These are phyloP conservation scores for Brassica carinata DNA, from an alignment of 345 rosid genomes.

Conservation along the genomic window DNA sequence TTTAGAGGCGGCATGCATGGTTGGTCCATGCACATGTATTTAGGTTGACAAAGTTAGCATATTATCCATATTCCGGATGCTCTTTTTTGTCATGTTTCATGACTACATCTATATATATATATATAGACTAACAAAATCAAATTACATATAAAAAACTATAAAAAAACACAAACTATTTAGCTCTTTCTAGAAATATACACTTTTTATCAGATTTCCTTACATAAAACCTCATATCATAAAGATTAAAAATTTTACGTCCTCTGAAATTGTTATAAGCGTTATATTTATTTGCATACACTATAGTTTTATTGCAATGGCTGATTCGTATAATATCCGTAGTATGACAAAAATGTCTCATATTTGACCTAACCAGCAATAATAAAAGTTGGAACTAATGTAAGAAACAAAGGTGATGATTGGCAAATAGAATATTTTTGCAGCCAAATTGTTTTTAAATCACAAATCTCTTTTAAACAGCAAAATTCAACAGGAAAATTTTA, in stretches of 20 bases:
- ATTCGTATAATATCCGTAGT: neutral
- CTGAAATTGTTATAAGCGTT: neutral
- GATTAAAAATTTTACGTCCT: neutral
- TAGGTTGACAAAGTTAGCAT: neutral
- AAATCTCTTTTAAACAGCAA: neutral
- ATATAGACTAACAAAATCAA: neutral
- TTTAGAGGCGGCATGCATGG: neutral
- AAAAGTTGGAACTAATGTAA: neutral
- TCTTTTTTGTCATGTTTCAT: slow-evolving; percentile 18
- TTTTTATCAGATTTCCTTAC: neutral
- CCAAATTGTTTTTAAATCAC: neutral
- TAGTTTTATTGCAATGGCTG: neutral
- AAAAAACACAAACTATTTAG: neutral
- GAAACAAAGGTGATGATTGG: neutral
- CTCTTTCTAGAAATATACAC: neutral
- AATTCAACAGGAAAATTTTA: neutral
- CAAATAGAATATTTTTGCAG: neutral
- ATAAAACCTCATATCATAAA: neutral
- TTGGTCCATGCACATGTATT: slow-evolving; percentile 21
- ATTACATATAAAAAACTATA: neutral
- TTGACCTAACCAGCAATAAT: neutral
- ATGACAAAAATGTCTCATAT: neutral
- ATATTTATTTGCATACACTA: neutral
- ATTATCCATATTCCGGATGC: slow-evolving; percentile 15
- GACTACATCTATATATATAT: slow-evolving; percentile 23